Evolutionary conservation across 176 grass and related monocot species (phyloP).

Genomic region (Aegilops umbellulata): DNA sequence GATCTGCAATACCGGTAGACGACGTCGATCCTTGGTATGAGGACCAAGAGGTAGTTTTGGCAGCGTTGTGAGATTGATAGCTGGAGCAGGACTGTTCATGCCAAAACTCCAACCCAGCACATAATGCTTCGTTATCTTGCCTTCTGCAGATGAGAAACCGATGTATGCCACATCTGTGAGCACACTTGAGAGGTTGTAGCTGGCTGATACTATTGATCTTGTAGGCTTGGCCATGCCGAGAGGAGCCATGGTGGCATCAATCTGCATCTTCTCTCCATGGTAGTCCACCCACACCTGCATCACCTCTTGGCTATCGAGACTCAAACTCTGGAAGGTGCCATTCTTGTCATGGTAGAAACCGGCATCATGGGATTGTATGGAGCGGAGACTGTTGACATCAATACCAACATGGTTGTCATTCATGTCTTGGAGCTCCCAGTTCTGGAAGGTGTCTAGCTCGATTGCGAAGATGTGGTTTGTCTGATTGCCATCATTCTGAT

Average conservation of each 20-base stretch:
- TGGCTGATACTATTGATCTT: conserved; percentile 8
- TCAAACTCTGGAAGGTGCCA: conserved; percentile 9
- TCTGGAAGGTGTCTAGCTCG: background rate
- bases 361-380: background rate
- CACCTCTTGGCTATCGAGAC: conserved; percentile 4
- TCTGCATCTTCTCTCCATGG: background rate
- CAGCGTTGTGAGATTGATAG: conserved; percentile 19
- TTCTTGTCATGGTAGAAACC: conserved; percentile 30
- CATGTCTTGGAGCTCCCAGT: background rate
- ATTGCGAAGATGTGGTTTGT: conserved; percentile 17
- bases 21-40: background rate
- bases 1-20: background rate
- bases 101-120: conserved; percentile 25
- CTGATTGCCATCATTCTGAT: background rate
- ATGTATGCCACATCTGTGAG: conserved; percentile 15
- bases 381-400: conserved; percentile 27
- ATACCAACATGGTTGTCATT: background rate
- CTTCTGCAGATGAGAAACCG: conserved; percentile 31
- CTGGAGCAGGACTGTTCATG: background rate
- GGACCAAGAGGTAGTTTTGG: background rate
- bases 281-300: conserved; percentile 48
- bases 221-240: background rate
- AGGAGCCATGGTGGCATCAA: conserved; percentile 28
- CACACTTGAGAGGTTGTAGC: conserved; percentile 21
- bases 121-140: conserved; percentile 19